These are phyloP conservation scores for Fusarium caatingaense DNA, from an alignment of 2,329 filamentous ascomycete species.

Conservation along the genomic window DNA sequence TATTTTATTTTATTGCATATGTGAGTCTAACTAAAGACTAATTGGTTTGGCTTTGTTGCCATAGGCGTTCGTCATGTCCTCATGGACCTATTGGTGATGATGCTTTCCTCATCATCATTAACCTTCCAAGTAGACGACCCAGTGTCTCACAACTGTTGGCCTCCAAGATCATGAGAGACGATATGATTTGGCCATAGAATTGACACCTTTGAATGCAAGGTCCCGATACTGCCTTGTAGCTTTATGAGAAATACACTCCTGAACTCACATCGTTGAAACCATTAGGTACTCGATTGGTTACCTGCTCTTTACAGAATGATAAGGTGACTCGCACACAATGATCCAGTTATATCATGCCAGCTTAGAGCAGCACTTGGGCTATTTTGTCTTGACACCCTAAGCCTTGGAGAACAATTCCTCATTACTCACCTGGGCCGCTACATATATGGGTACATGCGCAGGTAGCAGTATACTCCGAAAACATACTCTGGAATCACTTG, in stretches of 20 bases:
- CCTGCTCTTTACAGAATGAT: no score
- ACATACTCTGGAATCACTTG: background rate
- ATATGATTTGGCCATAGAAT: no score
- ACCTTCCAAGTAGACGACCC: background rate
- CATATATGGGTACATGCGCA: background rate
- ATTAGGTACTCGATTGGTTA: no score
- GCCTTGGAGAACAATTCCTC: background rate
- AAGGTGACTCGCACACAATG: no score
- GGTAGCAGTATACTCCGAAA: background rate
- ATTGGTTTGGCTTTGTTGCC: background rate
- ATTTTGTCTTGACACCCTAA: background rate
- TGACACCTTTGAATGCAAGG: no score
- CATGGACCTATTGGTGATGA: background rate
- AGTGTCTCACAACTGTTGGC: background rate
- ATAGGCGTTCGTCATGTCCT: background rate
- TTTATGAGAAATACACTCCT: no score
- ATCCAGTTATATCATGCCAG: background rate
- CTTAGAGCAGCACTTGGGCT: background rate
- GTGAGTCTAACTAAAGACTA: background rate
- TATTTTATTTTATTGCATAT: background rate
- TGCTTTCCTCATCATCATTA: background rate
- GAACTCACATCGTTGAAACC: no score
- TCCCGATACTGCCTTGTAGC: no score
- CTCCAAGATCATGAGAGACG: background rate
- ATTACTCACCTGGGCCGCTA: background rate